Conservation (phyloP, 2,329 filamentous ascomycete species). For the Alternaria solani region DNA sequence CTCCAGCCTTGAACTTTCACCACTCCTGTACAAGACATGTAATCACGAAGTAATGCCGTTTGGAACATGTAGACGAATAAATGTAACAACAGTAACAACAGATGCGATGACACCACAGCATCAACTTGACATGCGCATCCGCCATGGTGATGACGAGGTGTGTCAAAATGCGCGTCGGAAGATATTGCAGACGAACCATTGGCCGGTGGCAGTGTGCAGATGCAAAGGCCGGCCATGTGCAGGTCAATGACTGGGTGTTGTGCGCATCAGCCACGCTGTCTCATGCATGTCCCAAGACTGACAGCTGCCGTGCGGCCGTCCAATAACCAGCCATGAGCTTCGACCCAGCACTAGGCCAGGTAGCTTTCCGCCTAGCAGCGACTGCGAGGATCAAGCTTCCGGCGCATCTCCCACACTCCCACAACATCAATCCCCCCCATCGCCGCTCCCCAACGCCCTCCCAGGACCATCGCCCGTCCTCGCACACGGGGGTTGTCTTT, state of each 20-base stretch:
- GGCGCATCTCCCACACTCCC: conserved; percentile 21
- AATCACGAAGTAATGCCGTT: conserved; percentile 23
- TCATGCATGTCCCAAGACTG: too few relatives aligned
- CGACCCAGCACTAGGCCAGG: conserved; percentile 16
- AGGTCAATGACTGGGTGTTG: conserved; percentile 16
- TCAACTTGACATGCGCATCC: neutral
- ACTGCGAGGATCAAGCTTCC: conserved; percentile 28
- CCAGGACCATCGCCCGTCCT: conserved; percentile 15
- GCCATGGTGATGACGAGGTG: neutral
- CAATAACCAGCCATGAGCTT: conserved; percentile 24
- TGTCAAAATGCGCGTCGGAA: neutral
- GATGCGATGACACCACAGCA: neutral
- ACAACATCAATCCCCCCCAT: conserved; percentile 21
- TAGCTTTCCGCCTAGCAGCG: conserved; percentile 24
- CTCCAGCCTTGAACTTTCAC: neutral
- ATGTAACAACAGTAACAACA: conserved; percentile 5
- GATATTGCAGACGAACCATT: neutral
- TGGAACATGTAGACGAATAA: neutral
- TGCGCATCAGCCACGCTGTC: too few relatives aligned
- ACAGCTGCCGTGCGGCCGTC: conserved; percentile 33
- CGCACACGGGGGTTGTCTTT: neutral
- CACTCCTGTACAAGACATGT: conserved; percentile 39
- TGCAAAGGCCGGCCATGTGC: conserved; percentile 26
- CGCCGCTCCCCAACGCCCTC: conserved; percentile 1
- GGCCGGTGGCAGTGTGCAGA: neutral